Evolutionary conservation across 176 grass and related monocot genomes (phyloP), one percentile per base, ranked within the genome.

Genomic region (Rhipidocladum racemiflorum): DNA sequence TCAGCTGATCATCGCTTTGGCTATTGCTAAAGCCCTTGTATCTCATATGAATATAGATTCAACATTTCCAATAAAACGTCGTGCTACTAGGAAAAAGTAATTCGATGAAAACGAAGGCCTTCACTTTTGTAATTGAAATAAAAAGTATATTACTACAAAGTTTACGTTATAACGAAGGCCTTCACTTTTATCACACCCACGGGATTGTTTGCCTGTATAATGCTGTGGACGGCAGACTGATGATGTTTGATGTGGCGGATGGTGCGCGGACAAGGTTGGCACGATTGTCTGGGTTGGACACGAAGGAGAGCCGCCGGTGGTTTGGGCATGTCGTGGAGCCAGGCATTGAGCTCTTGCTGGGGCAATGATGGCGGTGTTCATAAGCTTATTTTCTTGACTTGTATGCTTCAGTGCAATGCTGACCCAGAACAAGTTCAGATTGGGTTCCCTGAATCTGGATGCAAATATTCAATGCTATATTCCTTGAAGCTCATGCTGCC

Each of bases 301-400:
- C 7, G 6, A 66, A 75, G 13, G 49, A 63, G 44, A 70, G 75
- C 39, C 12, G 8, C 32, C 28, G 7, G 27, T 92, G 90, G 90
- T 85, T 89, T 84, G 87, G 90, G 57, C 90, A 92, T 92, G 90
- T 85, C 29, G 20, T 89, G 68, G 87, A 86, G 43, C 82, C 87
- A 3, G 40, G 70, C 9, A 15, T 69, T 48, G 70, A 85, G 23
- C 76, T 85, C 24, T 51, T 89, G 69, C 18, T 80, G 69, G 32
- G 82, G 44, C 32, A 54, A 35, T 0, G 0, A 24, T 16, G 3
- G 2, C 20, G 0, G 0, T 23, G 68, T 34, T 78, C 20, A 53
- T 53, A 39, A 85, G 81, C 61, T 85, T 68, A 4, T 30, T 82
- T 45, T 61, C 23, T 65, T 68, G 9, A 23, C 68, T 13, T 80